A percentile compares a stretch with the other conserved stretches of the same genome.
phyloP scores from a whole-genome alignment of 2,329 filamentous ascomycete species.

The Penicillium sp. region DNA sequence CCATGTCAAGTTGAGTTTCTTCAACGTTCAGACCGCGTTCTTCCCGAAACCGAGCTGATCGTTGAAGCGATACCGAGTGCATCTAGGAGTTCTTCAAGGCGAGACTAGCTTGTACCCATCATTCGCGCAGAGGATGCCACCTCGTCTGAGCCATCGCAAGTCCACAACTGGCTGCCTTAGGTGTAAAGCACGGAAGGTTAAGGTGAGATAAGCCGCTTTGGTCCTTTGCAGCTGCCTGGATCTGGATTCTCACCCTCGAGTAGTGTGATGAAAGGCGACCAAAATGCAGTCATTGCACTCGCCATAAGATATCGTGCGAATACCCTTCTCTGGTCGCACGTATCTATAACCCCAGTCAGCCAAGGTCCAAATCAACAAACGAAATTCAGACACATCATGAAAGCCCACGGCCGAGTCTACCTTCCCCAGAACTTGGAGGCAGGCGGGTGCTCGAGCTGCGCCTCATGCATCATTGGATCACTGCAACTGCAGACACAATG shows the following conservation, averaged over 20 bases:
- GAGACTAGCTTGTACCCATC: neutral
- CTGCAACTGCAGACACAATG: constrained; percentile 29
- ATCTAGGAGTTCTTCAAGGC: neutral
- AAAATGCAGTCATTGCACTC: constrained; percentile 24
- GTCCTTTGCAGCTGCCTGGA: neutral
- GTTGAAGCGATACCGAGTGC: neutral
- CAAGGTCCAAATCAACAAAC: neutral
- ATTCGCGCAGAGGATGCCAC: constrained; percentile 19
- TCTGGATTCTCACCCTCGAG: constrained; percentile 3
- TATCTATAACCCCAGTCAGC: constrained; percentile 18
- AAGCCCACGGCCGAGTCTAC: constrained; percentile 6
- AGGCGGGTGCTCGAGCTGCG: constrained; percentile 25
- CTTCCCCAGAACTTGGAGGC: constrained; percentile 19
- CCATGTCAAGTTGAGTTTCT: neutral
- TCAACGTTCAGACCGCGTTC: neutral
- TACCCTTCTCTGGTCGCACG: constrained; percentile 19
- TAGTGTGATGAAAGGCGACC: constrained; percentile 29
- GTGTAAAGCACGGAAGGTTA: constrained; percentile 30
- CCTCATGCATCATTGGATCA: constrained; percentile 30
- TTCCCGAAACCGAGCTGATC: constrained; percentile 20
- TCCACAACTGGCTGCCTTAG: constrained; percentile 26
- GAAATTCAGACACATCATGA: neutral
- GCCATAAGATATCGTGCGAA: constrained; percentile 25
- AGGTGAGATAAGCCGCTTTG: constrained; percentile 14
- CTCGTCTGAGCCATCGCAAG: constrained; percentile 27